Evolutionary conservation across 1,284 basidiomycete genomes (phyloP), one percentile per base, ranked within the genome.

Genomic region (Ustilago nuda): DNA sequence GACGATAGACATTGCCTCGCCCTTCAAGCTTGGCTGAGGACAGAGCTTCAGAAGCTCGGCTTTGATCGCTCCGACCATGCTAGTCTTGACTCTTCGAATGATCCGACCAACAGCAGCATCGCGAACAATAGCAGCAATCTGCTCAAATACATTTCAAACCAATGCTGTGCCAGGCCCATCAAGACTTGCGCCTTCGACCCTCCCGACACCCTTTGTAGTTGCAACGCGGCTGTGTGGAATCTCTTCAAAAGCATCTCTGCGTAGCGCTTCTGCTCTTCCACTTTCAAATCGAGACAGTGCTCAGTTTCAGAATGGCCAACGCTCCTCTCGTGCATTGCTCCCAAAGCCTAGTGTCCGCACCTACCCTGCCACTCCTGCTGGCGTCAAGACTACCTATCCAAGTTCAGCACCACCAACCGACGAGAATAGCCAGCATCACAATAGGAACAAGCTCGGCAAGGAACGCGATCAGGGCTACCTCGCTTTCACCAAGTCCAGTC

Each of bases 401-500:
- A 76, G 73, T 66, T 72, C 76, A 15, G 63, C 57, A 2, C 43
- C 61, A 39, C 76, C 76, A 36, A 62, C 69, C 0, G 45, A 68
- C 51, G 73, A 73, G 27, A 75, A 72, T 55, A 73, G 73, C 60
- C 53, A 67, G 8, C 66, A 79, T 53, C 55, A 61, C 39, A n/a
- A 37, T 9, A 45, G 53, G 12, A 13, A 15, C 5, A 69, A 67
- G 32, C 56, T 61, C 3, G 66, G 63, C 48, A 51, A 36, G 6
- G 66, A 76, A 43, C 59, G 54, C 9, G 76, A 76, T 37, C 68
- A 76, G 39, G 77, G 81, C 55, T 81, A 82, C 56, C 73, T 82
- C 15, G 75, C 79, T 15, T 82, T 82, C 53, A 82, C 81, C 33
- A 79, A 81, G 61, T 69, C 80, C 19, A 80, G 78, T 15, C 79